These are phyloP conservation scores for Penicillium riverlandense DNA, from an alignment of 495 filamentous ascomycete genomes.

Conservation along the genomic window DNA sequence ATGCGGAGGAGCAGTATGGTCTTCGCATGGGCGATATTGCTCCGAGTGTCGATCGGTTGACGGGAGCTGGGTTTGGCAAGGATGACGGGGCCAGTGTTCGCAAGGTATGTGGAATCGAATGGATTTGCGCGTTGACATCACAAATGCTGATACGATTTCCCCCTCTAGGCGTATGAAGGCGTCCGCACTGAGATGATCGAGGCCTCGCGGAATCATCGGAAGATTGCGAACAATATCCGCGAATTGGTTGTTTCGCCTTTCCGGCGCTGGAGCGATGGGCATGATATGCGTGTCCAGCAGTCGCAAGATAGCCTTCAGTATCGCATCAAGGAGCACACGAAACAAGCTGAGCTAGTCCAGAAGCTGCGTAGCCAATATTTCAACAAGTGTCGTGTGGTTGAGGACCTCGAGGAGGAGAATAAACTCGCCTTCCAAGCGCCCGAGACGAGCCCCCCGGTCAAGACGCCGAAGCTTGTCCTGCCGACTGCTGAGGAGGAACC, in stretches of 20 bases:
- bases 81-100: slow-evolving; percentile 95
- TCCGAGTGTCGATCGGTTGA: slow-evolving; percentile 71
- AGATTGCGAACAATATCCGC: slow-evolving; percentile 91
- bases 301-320: slow-evolving; percentile 89
- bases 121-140: background rate
- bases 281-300: slow-evolving; percentile 81
- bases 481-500: slow-evolving; percentile 44
- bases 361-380: slow-evolving; percentile 95
- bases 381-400: slow-evolving; percentile 94
- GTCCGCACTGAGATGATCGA: slow-evolving; percentile 92
- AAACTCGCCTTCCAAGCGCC: slow-evolving; percentile 94
- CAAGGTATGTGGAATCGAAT: slow-evolving; percentile 54
- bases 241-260: slow-evolving; percentile 94
- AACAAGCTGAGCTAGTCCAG: slow-evolving; percentile 80
- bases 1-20: slow-evolving; percentile 89
- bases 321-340: slow-evolving; percentile 86
- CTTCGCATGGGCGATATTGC: slow-evolving; percentile 73
- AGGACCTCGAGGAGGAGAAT: slow-evolving; percentile 97
- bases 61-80: slow-evolving; percentile 70
- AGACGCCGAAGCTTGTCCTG: slow-evolving; percentile 55
- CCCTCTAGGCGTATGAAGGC: slow-evolving; percentile 81
- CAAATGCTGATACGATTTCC: slow-evolving; percentile 3
- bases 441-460: slow-evolving; percentile 44
- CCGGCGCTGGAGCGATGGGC: slow-evolving; percentile 88
- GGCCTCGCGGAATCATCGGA: slow-evolving; percentile 81